These are phyloP conservation scores for Purpureocillium takamizusanense DNA, from an alignment of 2,329 filamentous ascomycete species.

Conservation along the genomic window DNA sequence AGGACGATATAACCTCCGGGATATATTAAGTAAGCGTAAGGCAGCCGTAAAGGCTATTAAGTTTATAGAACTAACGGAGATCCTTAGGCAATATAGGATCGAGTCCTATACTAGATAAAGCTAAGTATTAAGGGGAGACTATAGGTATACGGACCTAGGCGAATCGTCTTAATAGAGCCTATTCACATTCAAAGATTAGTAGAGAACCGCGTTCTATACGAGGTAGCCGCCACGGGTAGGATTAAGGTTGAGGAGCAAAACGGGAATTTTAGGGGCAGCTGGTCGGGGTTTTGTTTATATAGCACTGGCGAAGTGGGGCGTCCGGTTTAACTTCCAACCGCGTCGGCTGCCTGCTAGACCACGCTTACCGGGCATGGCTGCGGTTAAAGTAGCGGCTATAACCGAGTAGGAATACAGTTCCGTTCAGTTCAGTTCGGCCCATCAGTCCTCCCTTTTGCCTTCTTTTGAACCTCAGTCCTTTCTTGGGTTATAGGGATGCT, in stretches of 20 bases:
- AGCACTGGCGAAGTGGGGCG: no score
- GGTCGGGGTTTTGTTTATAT: no score
- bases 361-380: no score
- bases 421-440: no score
- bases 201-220: background rate
- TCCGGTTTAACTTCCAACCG: no score
- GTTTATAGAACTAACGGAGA: conserved; percentile 7
- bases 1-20: conserved; percentile 5
- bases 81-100: conserved; percentile 3
- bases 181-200: background rate
- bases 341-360: no score
- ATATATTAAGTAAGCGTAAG: conserved; percentile 6
- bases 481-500: no score
- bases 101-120: background rate
- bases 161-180: background rate
- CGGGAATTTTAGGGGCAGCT: no score
- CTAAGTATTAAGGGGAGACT: conserved; percentile 1
- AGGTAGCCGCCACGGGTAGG: background rate
- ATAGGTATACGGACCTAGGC: background rate
- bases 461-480: no score
- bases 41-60: conserved; percentile 7
- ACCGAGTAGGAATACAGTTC: no score
- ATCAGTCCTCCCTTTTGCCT: no score
- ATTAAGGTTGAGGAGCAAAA: background rate
- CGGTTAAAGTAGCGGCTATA: no score